These are phyloP conservation scores for Pseudonectria foliicola DNA, from an alignment of 2,329 filamentous ascomycete genomes.

Conservation along the genomic window DNA sequence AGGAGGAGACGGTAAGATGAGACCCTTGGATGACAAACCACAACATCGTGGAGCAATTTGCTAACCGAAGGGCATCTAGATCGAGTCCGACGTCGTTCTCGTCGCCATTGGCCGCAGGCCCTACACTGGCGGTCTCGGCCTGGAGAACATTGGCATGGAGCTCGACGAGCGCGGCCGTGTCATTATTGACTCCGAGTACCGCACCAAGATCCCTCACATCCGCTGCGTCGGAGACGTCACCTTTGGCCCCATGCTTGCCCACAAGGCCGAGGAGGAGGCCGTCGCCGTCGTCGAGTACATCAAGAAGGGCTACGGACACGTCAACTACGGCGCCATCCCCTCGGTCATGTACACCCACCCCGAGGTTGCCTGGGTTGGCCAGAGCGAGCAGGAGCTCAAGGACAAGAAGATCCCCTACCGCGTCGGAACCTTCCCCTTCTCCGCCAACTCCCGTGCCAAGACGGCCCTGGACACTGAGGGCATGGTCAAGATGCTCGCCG, in stretches of 20 bases:
- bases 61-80: conserved; percentile 39
- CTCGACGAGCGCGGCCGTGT: conserved; percentile 89
- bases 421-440: conserved; percentile 91
- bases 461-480: conserved; percentile 96
- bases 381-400: conserved; percentile 96
- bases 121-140: conserved; percentile 83
- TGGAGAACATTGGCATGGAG: conserved; percentile 91
- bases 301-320: conserved; percentile 94
- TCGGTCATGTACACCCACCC: conserved; percentile 99
- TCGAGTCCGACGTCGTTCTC: conserved; percentile 91
- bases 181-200: conserved; percentile 97
- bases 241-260: conserved; percentile 97
- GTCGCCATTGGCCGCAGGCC: conserved; percentile 94
- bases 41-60: background rate
- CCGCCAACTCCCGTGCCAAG: conserved; percentile 96
- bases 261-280: conserved; percentile 98
- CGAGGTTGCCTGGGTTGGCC: conserved; percentile 96
- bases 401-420: conserved; percentile 84
- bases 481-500: conserved; percentile 92
- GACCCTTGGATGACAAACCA: background rate
- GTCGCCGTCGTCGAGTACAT: conserved; percentile 95
- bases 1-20: conserved; percentile 71
- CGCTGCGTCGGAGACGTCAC: conserved; percentile 94
- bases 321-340: conserved; percentile 97
- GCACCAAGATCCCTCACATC: conserved; percentile 95